A percentile compares a stretch with the other conserved stretches of the same genome.
Evolutionary conservation across 108 stramenopile genomes (phyloP).

Genomic region (Chaetoceros tenuissimus): DNA sequence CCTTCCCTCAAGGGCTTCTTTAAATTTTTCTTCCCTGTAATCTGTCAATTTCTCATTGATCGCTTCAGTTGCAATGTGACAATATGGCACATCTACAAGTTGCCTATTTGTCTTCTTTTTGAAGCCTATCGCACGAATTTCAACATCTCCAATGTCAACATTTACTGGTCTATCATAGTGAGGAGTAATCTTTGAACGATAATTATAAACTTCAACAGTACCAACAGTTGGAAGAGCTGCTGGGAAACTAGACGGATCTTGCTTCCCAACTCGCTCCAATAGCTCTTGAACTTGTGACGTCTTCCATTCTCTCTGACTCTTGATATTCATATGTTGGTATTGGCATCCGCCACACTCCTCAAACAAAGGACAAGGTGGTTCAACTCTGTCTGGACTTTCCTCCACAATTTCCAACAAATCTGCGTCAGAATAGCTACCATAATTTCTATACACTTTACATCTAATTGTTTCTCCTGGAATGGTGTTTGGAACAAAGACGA

Average conservation of each 20-base stretch:
- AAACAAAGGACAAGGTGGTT: constrained; percentile 76
- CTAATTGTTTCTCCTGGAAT: constrained; percentile 84
- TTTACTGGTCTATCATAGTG: constrained; percentile 87
- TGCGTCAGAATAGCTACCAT: constrained; percentile 79
- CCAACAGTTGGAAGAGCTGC: constrained; percentile 59
- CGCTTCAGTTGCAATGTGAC: constrained; percentile 89
- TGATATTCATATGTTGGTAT: constrained; percentile 89
- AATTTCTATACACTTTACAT: constrained; percentile 80
- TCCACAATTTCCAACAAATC: constrained; percentile 76
- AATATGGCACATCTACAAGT: constrained; percentile 84
- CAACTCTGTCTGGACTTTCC: constrained; percentile 65
- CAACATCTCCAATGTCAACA: constrained; percentile 22
- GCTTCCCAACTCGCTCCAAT: constrained; percentile 44
- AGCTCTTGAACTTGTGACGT: constrained; percentile 78
- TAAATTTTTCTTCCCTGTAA: constrained; percentile 39
- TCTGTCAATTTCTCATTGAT: constrained; percentile 73
- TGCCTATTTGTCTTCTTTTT: constrained; percentile 60
- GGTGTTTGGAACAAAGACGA: constrained; percentile 85
- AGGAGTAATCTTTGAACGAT: constrained; percentile 94
- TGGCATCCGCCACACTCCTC: constrained; percentile 94
- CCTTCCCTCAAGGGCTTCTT: constrained; percentile 29
- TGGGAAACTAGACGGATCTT: constrained; percentile 28
- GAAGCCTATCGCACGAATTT: constrained; percentile 75
- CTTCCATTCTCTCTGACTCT: constrained; percentile 89
- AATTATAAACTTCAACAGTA: constrained; percentile 81